phyloP scores from a whole-genome alignment of 2,329 filamentous ascomycete genomes.

The Penicillium sumatraense region DNA sequence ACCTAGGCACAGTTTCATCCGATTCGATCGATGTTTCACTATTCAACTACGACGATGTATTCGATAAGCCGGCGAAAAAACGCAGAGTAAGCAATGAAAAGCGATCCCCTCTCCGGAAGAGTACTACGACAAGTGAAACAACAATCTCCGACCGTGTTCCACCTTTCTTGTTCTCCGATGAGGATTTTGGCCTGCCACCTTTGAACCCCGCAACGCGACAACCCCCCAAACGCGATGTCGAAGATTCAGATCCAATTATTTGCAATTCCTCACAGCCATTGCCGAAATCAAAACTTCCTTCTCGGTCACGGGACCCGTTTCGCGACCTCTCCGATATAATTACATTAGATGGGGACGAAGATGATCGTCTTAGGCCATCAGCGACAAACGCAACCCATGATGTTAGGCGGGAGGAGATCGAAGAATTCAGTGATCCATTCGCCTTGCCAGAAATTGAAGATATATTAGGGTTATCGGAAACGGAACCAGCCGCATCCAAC shows the following conservation, averaged over 20 bases:
- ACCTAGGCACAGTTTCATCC: conserved; percentile 25
- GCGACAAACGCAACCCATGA: neutral
- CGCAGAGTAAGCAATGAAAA: conserved; percentile 33
- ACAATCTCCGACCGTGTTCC: conserved; percentile 8
- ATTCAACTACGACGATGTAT: conserved; percentile 29
- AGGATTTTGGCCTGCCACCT: conserved; percentile 28
- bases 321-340: conserved; percentile 31
- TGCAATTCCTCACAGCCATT: conserved; percentile 46
- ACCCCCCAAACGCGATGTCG: conserved; percentile 20
- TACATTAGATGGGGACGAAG: conserved; percentile 42
- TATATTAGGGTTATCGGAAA: conserved; percentile 26
- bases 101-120: conserved; percentile 6
- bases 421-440: conserved; percentile 41
- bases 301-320: conserved; percentile 1
- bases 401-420: conserved; percentile 28
- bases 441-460: conserved; percentile 31
- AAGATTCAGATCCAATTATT: conserved; percentile 46
- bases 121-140: neutral
- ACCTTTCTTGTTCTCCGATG: conserved; percentile 35
- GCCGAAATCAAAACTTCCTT: conserved; percentile 4
- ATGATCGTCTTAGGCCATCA: conserved; percentile 14
- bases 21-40: conserved; percentile 34
- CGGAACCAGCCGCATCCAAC: conserved; percentile 19
- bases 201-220: conserved; percentile 9
- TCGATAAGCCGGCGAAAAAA: conserved; percentile 37